Evolutionary conservation across 768 basidiomycete genomes (phyloP), one percentile per base, ranked within the genome.

Genomic region (Tylopilus plumbeoviolaceoides): DNA sequence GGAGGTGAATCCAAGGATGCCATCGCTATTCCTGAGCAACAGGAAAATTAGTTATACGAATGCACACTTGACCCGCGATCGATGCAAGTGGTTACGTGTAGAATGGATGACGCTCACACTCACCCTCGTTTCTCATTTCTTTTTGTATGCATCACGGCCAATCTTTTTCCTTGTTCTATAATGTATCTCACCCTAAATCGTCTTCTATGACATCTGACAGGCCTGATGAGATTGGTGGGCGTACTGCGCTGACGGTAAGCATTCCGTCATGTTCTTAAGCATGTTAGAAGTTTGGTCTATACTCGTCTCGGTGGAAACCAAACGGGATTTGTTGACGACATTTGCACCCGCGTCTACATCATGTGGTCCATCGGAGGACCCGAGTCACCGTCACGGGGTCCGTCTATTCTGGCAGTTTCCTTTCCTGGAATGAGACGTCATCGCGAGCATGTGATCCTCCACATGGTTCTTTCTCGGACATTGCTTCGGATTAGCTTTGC

Each of bases 121-220:
- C 51, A 43, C 49, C 21, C 46, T 49, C 50, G n/a, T 44, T 53
- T 44, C 33, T 30, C 25, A n/a, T 28, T 36, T 5, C 48, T 40
- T 47, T 48, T 44, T 54, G 48, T 55, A 41, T 53, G 40, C 33
- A 42, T 21, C 7, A 7, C 23, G 35, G 20, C 40, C 48, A 28
- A 44, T 53, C 43, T 42, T 28, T 33, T 33, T 50, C 35, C 28
- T 40, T 48, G 27, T 43, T 51, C 55, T 53, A 54, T 58, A 48
- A 25, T 55, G 44, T 61, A 62, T 63, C 50, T 54, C 42, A 38
- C 25, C 11, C 40, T 47, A 50, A 39, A 33, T 33, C n/a, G 15
- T 45, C 44, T 17, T 17, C 7, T 64, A 50, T 18, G 57, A 53
- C 51, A 60, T 23, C 18, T 48, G 38, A 27, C 44, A 51, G n/a